phyloP scores from a whole-genome alignment of 257 asterid genomes.

The Lycium barbarum region DNA sequence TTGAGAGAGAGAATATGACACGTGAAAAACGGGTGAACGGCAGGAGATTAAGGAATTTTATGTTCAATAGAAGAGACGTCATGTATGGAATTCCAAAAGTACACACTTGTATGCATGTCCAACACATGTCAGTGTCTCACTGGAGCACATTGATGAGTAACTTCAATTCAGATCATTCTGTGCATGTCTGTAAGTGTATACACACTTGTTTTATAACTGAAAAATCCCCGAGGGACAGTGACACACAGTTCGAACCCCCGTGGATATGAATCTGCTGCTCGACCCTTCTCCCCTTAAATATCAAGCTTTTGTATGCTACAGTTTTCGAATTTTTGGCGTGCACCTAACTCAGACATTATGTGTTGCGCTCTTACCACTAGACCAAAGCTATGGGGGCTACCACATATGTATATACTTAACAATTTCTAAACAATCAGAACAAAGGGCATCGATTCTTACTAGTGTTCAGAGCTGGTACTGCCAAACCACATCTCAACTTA shows the following conservation, averaged over 20 bases:
- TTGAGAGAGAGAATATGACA: neutral
- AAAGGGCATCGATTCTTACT: slow-evolving; percentile 54
- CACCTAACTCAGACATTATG: neutral
- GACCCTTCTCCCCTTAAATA: slow-evolving; percentile 17
- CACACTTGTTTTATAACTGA: neutral
- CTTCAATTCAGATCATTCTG: neutral
- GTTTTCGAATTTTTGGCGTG: neutral
- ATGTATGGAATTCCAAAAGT: neutral
- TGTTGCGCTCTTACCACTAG: neutral
- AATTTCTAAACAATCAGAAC: slow-evolving; percentile 4
- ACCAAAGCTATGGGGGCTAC: neutral
- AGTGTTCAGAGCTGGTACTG: slow-evolving; percentile 82
- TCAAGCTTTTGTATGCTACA: neutral
- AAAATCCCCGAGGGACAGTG: neutral
- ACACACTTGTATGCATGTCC: slow-evolving; percentile 8
- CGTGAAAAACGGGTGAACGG: neutral
- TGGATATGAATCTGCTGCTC: neutral
- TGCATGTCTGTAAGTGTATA: neutral
- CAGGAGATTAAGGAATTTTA: neutral
- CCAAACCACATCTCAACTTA: slow-evolving; percentile 86
- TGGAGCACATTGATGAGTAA: slow-evolving; percentile 17
- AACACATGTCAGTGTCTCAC: slow-evolving; percentile 9
- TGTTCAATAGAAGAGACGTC: neutral
- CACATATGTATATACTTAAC: neutral
- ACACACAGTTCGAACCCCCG: neutral